Conservation (phyloP, 768 basidiomycete species). For the Mrakia hoshinonis region DNA sequence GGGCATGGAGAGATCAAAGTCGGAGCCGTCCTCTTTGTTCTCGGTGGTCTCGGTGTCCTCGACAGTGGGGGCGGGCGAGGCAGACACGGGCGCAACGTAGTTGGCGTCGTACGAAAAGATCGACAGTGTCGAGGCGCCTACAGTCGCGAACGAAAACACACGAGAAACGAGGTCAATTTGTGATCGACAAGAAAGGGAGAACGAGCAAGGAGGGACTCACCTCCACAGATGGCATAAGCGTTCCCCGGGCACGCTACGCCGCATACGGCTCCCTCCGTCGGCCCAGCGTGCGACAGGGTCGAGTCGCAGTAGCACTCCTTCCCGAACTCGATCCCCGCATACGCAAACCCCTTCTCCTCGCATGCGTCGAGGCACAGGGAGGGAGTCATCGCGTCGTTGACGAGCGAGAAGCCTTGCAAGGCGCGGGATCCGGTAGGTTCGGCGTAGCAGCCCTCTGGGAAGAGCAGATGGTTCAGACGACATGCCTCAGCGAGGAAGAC, state of each 20-base stretch:
- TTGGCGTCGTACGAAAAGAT: neutral
- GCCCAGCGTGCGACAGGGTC: conserved; percentile 34
- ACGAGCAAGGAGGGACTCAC: neutral
- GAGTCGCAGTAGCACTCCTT: conserved; percentile 39
- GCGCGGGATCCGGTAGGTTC: conserved; percentile 38
- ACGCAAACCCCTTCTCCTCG: conserved; percentile 31
- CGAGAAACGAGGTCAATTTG: neutral
- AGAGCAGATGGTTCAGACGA: neutral
- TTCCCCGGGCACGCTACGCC: neutral
- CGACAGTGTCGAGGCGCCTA: neutral
- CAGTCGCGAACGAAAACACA: neutral
- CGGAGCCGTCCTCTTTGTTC: no score
- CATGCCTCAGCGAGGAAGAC: neutral
- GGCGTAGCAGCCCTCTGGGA: conserved; percentile 37
- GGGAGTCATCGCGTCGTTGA: conserved; percentile 36
- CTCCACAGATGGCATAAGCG: neutral
- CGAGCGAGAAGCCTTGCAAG: conserved; percentile 33
- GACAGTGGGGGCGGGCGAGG: no score
- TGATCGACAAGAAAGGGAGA: neutral
- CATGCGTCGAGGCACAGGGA: conserved; percentile 29
- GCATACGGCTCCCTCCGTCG: neutral
- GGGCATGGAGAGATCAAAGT: neutral
- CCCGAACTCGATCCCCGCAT: conserved; percentile 39
- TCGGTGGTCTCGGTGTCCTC: no score
- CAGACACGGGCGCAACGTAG: neutral